Percentiles rank a stretch among this genome's conserved stretches.
Evolutionary conservation across 2,329 filamentous ascomycete genomes (phyloP).

Genomic region (Diaporthe aspalathi): DNA sequence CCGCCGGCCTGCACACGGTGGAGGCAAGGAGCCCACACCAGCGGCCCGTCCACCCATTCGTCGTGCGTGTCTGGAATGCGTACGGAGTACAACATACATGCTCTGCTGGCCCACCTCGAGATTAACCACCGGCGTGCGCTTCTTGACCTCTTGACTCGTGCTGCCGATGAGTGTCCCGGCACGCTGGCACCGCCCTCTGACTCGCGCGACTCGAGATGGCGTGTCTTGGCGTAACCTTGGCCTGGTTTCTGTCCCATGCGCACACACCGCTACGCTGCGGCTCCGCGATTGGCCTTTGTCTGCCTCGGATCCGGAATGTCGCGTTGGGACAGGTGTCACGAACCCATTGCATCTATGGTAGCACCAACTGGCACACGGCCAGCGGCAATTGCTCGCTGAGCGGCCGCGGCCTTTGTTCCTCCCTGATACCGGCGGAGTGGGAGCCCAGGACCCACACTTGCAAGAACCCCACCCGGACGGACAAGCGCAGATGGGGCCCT

Average conservation of each 20-base stretch:
- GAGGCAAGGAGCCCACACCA: constrained; percentile 1
- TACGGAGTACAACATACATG: background rate
- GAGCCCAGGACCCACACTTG: constrained; percentile 20
- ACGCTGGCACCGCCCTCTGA: constrained; percentile 15
- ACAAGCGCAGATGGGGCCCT: constrained; percentile 14
- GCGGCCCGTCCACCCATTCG: background rate
- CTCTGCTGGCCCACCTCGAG: constrained; percentile 6
- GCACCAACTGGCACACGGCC: constrained; percentile 15
- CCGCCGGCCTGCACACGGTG: background rate
- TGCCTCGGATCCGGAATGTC: constrained; percentile 21
- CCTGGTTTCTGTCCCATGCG: constrained; percentile 8
- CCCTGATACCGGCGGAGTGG: constrained; percentile 20
- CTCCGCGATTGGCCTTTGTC: constrained; percentile 21
- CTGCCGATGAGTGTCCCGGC: constrained; percentile 12
- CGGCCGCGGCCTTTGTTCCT: constrained; percentile 4
- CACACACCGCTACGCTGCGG: constrained; percentile 30
- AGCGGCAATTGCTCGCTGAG: constrained; percentile 8
- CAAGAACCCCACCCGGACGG: constrained; percentile 18
- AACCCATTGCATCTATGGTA: background rate
- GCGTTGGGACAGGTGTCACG: constrained; percentile 18
- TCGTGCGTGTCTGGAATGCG: background rate
- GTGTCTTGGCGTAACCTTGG: constrained; percentile 31
- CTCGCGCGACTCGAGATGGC: constrained; percentile 28
- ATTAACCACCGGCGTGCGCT: constrained; percentile 25
- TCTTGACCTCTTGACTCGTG: constrained; percentile 12